Evolutionary conservation across 179 eudicot genomes (phyloP).

Genomic region (Vitellaria paradoxa): DNA sequence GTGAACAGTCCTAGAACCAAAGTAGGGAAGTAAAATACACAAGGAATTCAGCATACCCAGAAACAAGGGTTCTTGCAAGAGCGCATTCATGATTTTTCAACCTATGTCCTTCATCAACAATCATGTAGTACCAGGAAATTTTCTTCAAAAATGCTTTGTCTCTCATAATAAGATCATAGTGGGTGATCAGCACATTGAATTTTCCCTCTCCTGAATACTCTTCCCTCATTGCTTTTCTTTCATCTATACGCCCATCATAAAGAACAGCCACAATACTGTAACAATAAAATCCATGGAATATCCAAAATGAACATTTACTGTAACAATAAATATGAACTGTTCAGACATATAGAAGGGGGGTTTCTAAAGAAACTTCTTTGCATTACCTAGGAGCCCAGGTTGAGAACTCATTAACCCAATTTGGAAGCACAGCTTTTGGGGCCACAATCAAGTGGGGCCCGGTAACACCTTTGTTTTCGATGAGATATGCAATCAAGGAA

Average conservation of each 20-base stretch:
- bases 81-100: conserved; percentile 88
- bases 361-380: conserved; percentile 4
- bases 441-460: conserved; percentile 99
- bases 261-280: conserved; percentile 81
- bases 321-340: background rate
- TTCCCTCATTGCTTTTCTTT: conserved; percentile 85
- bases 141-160: conserved; percentile 91
- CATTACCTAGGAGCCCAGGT: conserved; percentile 94
- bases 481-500: conserved; percentile 81
- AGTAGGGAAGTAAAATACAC: conserved; percentile 9
- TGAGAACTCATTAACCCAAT: conserved; percentile 86
- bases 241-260: conserved; percentile 85
- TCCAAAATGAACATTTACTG: background rate
- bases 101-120: conserved; percentile 98
- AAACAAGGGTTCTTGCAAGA: conserved; percentile 84
- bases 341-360: background rate
- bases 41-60: conserved; percentile 62
- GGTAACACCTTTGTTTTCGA: conserved; percentile 84
- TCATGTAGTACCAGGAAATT: conserved; percentile 94
- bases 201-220: conserved; percentile 80
- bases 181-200: conserved; percentile 87
- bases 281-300: conserved; percentile 18
- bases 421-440: conserved; percentile 97
- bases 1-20: background rate
- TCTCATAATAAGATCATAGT: conserved; percentile 96